Conservation (phyloP, 108 stramenopile species). For the Parmales sp. region DNA sequence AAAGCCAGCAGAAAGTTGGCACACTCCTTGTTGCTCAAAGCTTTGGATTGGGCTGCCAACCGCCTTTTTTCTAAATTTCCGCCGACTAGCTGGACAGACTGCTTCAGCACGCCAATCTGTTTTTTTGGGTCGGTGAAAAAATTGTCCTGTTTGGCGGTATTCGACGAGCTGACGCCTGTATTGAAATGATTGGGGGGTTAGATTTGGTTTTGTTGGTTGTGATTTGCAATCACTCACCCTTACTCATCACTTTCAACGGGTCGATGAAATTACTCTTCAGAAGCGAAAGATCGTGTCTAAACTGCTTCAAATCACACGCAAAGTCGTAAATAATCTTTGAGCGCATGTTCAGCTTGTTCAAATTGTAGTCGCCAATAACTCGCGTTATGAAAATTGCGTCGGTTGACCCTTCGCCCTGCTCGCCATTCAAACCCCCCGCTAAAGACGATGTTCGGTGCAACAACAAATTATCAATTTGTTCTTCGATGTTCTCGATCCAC, state of each 20-base stretch:
- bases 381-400: not conserved
- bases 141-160: not conserved
- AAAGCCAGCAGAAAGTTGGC: not conserved
- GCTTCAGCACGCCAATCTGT: not conserved
- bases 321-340: not conserved
- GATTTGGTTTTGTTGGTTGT: too few species aligned
- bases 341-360: not conserved
- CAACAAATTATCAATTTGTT: not conserved
- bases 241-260: slow-evolving; percentile 1
- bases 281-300: not conserved
- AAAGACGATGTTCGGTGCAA: not conserved
- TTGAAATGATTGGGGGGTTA: too few species aligned
- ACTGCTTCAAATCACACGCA: not conserved
- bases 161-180: too few species aligned
- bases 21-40: not conserved
- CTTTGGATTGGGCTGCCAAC: not conserved
- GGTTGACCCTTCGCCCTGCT: not conserved
- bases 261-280: not conserved
- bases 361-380: not conserved
- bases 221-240: too few species aligned
- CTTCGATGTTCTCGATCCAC: not conserved
- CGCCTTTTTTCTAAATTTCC: not conserved
- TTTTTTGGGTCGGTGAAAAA: not conserved
- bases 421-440: not conserved
- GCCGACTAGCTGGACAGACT: not conserved